Percentiles rank a stretch among this genome's conserved stretches.
Evolutionary conservation across 768 basidiomycete species (phyloP).

Genomic region (Leucocoprinus birnbaumii): DNA sequence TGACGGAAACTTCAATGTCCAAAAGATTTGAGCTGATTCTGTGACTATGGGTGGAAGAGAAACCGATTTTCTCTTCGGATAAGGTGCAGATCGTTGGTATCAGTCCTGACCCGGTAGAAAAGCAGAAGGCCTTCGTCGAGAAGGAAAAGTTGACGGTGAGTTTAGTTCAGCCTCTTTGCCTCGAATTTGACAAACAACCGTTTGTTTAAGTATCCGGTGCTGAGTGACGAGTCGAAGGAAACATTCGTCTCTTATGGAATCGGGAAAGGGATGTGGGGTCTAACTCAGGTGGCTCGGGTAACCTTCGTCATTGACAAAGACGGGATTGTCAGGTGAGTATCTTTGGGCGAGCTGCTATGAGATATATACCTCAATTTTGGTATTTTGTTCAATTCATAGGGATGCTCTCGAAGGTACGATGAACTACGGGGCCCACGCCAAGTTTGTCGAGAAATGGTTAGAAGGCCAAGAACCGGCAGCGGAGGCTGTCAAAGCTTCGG

Average conservation of each 20-base stretch:
- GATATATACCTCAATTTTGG: neutral
- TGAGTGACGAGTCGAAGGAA: conserved; percentile 67
- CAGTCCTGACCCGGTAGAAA: conserved; percentile 67
- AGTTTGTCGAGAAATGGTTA: conserved; percentile 71
- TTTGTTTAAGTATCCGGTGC: conserved; percentile 61
- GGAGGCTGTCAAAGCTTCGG: too few relatives aligned
- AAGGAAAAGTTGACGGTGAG: conserved; percentile 63
- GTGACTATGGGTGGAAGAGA: conserved; percentile 35
- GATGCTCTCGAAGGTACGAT: conserved; percentile 58
- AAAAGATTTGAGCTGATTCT: neutral
- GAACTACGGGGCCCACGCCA: conserved; percentile 62
- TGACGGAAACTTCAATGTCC: neutral
- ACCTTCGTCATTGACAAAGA: conserved; percentile 77
- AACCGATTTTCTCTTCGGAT: conserved; percentile 59
- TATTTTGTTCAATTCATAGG: conserved; percentile 35
- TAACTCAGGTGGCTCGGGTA: conserved; percentile 55
- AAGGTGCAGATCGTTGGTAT: conserved; percentile 72
- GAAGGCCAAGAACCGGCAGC: conserved; percentile 30
- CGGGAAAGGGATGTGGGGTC: conserved; percentile 65
- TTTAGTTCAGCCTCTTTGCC: neutral
- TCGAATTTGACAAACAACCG: neutral
- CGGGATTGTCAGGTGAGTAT: conserved; percentile 61
- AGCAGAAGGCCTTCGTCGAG: conserved; percentile 74
- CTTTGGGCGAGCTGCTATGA: neutral
- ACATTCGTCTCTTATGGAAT: conserved; percentile 64